These are phyloP conservation scores for Nemania diffusa DNA, from an alignment of 2,329 filamentous ascomycete genomes.

Conservation along the genomic window DNA sequence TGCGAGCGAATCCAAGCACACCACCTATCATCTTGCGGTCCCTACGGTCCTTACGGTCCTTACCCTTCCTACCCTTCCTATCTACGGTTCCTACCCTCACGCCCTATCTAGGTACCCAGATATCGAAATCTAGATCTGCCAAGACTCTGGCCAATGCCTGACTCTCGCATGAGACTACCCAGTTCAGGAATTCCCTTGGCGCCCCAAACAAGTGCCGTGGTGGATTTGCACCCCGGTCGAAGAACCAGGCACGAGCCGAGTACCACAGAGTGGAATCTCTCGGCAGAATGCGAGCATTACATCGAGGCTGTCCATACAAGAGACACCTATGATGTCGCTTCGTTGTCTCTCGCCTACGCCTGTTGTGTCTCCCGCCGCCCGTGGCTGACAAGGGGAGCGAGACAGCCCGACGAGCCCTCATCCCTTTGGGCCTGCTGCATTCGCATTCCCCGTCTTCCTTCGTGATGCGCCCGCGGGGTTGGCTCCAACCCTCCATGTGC, in stretches of 20 bases:
- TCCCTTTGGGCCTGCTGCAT: constrained; percentile 9
- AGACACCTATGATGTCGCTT: neutral
- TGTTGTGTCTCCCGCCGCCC: neutral
- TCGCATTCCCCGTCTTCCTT: constrained; percentile 12
- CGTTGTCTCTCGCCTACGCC: neutral
- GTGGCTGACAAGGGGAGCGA: constrained; percentile 23
- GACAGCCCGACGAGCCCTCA: constrained; percentile 27
- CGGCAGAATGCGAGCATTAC: constrained; percentile 25
- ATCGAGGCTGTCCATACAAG: constrained; percentile 9
- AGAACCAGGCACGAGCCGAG: constrained; percentile 16
- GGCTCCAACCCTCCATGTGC: constrained; percentile 14
- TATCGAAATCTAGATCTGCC: constrained; percentile 25
- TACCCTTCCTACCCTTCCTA: too few relatives aligned
- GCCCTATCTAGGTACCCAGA: neutral
- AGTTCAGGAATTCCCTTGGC: constrained; percentile 9
- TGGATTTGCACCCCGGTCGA: neutral
- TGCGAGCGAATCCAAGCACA: constrained; percentile 17
- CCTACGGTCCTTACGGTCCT: too few relatives aligned
- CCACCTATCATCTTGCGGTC: too few relatives aligned
- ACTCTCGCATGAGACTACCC: constrained; percentile 28
- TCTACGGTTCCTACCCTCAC: constrained; percentile 1
- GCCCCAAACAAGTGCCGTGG: constrained; percentile 5
- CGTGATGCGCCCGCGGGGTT: constrained; percentile 6
- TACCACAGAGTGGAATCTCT: constrained; percentile 19
- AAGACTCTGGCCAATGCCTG: neutral